Evolutionary conservation across 768 basidiomycete species (phyloP), one percentile per base, ranked within the genome.

Genomic region (Macrolepiota fuliginosa): DNA sequence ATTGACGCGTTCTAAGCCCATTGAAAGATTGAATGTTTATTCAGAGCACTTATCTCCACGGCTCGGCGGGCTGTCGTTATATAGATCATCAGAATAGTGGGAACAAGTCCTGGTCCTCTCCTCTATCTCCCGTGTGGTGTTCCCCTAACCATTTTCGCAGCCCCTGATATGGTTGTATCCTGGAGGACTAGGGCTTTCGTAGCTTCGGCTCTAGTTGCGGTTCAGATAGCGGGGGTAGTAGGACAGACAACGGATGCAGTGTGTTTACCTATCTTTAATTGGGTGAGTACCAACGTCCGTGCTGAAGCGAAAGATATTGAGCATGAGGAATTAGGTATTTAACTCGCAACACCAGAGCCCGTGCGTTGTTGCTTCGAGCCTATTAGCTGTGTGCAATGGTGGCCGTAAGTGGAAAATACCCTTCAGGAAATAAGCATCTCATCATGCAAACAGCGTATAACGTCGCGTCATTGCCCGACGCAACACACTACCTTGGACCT

Each of bases 311-410:
- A 22, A 51, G 25, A 25, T 54, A 52, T 56, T 51, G 53, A 59
- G 9, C 57, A 54, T 35, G 10, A 39, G 19, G 35, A n/a, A 42
- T 17, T 42, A 80, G 79, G 74, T 75, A 36, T 75, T 67, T 46
- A 85, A 85, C 60, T 81, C 80, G 24, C 73, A 75, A 54, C 69
- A 70, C 47, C 77, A 84, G 62, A 80, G 70, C n/a, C 81, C 83
- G 22, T 84, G 83, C 63, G 50, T 74, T 15, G 69, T 84, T 22
- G 71, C 81, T 13, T 76, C 81, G 1, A 77, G 76, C 42, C 68
- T 83, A 1, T 66, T 80, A 40, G 72, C 78, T 22, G 74, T 74
- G 0, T 84, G 83, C 52, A 75, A 66, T 55, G 71, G 68, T 49
- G 77, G 79, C 37, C 67, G 81, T 83, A 62, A 61, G 81, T 72